Base-by-base conservation (phyloP, 2,329 filamentous ascomycete species). In the Fusarium phyllophilum region DNA sequence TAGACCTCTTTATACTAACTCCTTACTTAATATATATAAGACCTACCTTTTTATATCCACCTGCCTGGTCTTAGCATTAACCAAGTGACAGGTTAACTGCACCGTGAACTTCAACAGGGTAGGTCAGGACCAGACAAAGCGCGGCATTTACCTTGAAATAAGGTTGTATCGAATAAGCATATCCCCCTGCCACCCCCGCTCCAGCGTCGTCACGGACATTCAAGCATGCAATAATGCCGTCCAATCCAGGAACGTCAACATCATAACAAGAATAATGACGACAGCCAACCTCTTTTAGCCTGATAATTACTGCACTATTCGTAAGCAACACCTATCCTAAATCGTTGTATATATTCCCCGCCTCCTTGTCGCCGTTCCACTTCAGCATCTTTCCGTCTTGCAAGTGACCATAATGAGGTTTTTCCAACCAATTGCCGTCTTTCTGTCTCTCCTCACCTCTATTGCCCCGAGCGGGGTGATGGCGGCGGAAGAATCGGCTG, bases 401-500 rank as follows among this genome's bases (percentile, higher is more conserved):
- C 34, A 46, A 36, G 13, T 20, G 15, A 4, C 12, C 22, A 49
- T 17, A 24, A 70, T 70, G 67, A 70, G 41, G 52, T n/a, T 70
- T 18, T 42, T 70, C 11, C 61, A 59, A 22, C 52, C 52, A n/a
- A 17, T 70, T 14, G 33, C 52, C 15, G n/a, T 60, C 6, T 33
- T 66, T 14, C 33, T 70, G 5, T 70, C 66, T n/a, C 17, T 60
- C 8, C 4, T 51, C 22, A 51, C 68, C 13, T 48, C 38, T 10
- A 13, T 39, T 22, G 10, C 41, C 31, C 41, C 66, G 6, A 41
- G 26, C 5, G 66, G 60, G 51, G 67, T 38, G 29, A 15, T 33
- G 39, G 67, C 66, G 31, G 66, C 52, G 10, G 46, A 60, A 44
- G 20, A 34, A 1, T 45, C 64, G 15, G 49, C 66, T 36, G 22